Conservation (phyloP, 345 rosid genomes). For the Mercurialis annua region DNA sequence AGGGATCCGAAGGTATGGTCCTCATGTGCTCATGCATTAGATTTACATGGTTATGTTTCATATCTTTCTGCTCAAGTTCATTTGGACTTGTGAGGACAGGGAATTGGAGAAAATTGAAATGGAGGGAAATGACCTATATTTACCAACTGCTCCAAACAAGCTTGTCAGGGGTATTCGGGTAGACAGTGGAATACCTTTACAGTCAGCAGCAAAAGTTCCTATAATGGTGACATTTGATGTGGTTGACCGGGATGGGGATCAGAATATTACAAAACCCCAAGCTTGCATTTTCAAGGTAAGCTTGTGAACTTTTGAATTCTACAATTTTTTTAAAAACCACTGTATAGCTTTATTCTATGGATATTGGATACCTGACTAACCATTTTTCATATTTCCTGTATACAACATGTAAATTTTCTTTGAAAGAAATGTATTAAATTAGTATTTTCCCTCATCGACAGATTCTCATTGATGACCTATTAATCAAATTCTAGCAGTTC, state of each 20-base stretch:
- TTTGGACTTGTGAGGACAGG: constrained; percentile 39
- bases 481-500: too few relatives aligned
- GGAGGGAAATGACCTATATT: constrained; percentile 83
- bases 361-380: background rate
- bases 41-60: constrained; percentile 6
- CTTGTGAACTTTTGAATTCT: constrained; percentile 1
- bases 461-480: background rate
- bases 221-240: constrained; percentile 93
- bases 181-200: constrained; percentile 98
- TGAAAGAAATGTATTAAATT: too few relatives aligned
- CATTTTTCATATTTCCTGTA: background rate
- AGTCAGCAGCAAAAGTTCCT: constrained; percentile 98
- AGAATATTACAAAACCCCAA: constrained; percentile 61
- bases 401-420: too few relatives aligned
- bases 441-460: background rate
- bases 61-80: constrained; percentile 16
- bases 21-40: constrained; percentile 6
- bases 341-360: background rate
- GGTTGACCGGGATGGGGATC: constrained; percentile 74
- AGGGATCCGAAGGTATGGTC: constrained; percentile 75
- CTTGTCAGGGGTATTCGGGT: constrained; percentile 83
- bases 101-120: constrained; percentile 90
- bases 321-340: too few relatives aligned
- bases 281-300: constrained; percentile 97
- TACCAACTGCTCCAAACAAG: constrained; percentile 91